Evolutionary conservation across 2,329 filamentous ascomycete species (phyloP).

Genomic region (Metarhizium robertsii): DNA sequence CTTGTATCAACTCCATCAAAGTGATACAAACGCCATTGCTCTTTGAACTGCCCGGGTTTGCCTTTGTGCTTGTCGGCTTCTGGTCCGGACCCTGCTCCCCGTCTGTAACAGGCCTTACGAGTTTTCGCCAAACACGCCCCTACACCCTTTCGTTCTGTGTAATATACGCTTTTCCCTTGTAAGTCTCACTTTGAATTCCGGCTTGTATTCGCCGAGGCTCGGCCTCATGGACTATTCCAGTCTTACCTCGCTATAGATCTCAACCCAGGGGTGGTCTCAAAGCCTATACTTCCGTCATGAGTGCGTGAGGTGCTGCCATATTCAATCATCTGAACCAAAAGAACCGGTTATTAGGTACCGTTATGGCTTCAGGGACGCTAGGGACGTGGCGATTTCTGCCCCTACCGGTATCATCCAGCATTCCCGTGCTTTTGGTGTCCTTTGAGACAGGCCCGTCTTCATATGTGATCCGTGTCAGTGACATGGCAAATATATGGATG

Average conservation of each 20-base stretch:
- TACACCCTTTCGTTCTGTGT: slow-evolving; percentile 2
- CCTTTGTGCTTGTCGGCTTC: background rate
- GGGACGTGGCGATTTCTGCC: slow-evolving; percentile 35
- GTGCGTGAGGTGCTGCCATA: background rate
- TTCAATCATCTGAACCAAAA: background rate
- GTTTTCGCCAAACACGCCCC: slow-evolving; percentile 2
- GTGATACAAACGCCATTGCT: background rate
- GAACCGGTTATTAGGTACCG: background rate
- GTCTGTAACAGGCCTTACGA: background rate
- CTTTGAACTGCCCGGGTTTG: background rate
- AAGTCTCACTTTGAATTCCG: slow-evolving; percentile 1
- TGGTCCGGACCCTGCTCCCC: background rate
- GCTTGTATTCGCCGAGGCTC: slow-evolving; percentile 10
- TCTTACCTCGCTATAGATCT: background rate
- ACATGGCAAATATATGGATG: slow-evolving; percentile 64
- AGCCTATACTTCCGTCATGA: background rate
- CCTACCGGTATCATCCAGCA: slow-evolving; percentile 19
- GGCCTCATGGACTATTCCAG: slow-evolving; percentile 1
- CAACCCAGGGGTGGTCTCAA: background rate
- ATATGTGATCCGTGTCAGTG: slow-evolving; percentile 60
- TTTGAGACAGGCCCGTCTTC: slow-evolving; percentile 41
- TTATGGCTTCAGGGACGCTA: slow-evolving; percentile 17
- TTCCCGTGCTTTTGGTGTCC: slow-evolving; percentile 57
- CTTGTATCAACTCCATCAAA: background rate
- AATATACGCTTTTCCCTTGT: background rate